These are phyloP conservation scores for Camellia granthamiana DNA, from an alignment of 148 eudicot species.

Conservation along the genomic window DNA sequence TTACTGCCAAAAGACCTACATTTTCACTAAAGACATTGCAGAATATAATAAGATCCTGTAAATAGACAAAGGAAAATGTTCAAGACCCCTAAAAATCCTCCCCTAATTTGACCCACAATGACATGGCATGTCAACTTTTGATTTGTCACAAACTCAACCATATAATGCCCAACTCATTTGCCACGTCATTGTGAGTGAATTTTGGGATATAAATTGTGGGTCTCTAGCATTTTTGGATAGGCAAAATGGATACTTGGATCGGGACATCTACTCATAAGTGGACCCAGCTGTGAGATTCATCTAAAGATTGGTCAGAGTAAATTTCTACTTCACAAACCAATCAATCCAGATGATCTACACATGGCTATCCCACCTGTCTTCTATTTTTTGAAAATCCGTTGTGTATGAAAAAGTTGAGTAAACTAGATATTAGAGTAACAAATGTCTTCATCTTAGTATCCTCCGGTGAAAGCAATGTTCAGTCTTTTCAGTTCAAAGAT, in stretches of 20 bases:
- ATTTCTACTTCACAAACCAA: not conserved
- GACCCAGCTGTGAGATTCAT: not conserved
- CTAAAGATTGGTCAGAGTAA: not conserved
- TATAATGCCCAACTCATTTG: too few species aligned
- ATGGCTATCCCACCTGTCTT: not conserved
- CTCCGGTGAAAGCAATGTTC: not conserved
- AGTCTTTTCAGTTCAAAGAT: not conserved
- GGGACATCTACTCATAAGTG: not conserved
- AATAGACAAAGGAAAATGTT: not conserved
- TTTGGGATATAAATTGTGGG: too few species aligned
- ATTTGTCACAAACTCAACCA: too few species aligned
- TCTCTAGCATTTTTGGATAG: too few species aligned
- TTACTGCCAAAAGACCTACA: constrained; percentile 75
- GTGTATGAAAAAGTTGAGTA: not conserved
- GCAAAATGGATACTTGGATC: not conserved
- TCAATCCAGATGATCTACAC: not conserved
- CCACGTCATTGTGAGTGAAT: too few species aligned
- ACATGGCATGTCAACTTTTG: too few species aligned
- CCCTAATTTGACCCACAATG: too few species aligned
- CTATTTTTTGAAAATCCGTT: not conserved
- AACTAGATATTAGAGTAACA: not conserved
- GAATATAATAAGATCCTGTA: not conserved
- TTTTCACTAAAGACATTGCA: constrained; percentile 53
- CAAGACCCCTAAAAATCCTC: too few species aligned
- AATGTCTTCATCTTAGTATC: not conserved